phyloP scores from a whole-genome alignment of 352 stramenopile genomes.

The Phytophthora hybrid region DNA sequence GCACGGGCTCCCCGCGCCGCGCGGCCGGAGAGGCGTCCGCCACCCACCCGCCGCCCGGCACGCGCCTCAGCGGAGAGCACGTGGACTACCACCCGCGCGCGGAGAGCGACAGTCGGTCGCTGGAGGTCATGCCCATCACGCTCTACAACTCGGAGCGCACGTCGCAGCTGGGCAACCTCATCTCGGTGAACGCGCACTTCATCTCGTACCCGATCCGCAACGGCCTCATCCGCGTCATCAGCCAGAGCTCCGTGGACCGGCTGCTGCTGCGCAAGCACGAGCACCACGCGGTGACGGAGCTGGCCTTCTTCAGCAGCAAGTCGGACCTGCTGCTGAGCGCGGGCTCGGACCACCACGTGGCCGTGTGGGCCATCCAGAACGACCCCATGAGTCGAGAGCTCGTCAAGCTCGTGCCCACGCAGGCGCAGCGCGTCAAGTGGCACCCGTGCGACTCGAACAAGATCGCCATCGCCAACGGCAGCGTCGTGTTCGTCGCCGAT shows the following conservation, averaged over 20 bases:
- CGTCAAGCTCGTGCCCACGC: constrained; percentile 65
- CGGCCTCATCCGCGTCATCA: constrained; percentile 86
- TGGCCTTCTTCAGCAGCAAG: constrained; percentile 79
- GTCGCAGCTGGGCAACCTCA: constrained; percentile 76
- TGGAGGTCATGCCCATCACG: constrained; percentile 89
- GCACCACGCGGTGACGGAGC: constrained; percentile 72
- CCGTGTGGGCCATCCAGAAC: constrained; percentile 72
- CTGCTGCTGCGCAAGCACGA: constrained; percentile 82
- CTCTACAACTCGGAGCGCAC: constrained; percentile 82
- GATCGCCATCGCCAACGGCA: constrained; percentile 77
- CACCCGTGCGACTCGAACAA: constrained; percentile 79
- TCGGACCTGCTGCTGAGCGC: constrained; percentile 76
- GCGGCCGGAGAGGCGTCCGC: constrained; percentile 25
- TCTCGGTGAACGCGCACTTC: constrained; percentile 86
- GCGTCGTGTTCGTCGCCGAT: constrained; percentile 69
- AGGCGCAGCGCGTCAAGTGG: constrained; percentile 81
- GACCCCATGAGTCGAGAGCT: constrained; percentile 79
- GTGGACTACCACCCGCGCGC: constrained; percentile 63
- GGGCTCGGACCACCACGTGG: constrained; percentile 78
- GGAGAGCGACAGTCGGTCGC: constrained; percentile 58
- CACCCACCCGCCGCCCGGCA: constrained; percentile 46
- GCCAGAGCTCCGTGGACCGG: constrained; percentile 78
- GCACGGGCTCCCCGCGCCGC: constrained; percentile 53
- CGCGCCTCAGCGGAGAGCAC: constrained; percentile 53
- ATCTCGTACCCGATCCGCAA: constrained; percentile 90